Evolutionary conservation across 1,284 basidiomycete species (phyloP).

Genomic region (Austroboletus niveus): DNA sequence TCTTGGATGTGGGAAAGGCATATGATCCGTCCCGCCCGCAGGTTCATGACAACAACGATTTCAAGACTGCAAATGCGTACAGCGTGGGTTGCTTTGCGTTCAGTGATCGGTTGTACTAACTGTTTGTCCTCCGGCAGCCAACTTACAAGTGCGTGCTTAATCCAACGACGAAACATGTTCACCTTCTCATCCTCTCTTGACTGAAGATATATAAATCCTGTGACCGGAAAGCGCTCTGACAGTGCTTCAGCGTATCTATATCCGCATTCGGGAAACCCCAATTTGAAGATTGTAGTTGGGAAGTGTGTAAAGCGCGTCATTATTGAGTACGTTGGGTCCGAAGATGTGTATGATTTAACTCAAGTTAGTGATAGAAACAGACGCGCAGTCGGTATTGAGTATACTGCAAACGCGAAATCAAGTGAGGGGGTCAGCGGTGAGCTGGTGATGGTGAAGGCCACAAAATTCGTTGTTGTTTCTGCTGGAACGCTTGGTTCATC

Average conservation of each 20-base stretch:
- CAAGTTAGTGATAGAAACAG: constrained; percentile 36
- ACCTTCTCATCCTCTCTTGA: background rate
- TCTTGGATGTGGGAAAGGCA: constrained; percentile 39
- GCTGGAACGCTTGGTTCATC: constrained; percentile 57
- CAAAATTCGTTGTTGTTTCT: constrained; percentile 44
- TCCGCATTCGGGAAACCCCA: constrained; percentile 42
- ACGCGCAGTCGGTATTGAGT: constrained; percentile 57
- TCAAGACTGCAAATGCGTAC: constrained; percentile 41
- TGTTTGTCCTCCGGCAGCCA: background rate
- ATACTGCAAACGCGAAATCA: constrained; percentile 36
- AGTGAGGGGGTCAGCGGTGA: constrained; percentile 1
- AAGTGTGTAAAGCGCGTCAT: background rate
- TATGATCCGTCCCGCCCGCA: constrained; percentile 45
- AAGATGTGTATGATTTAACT: background rate
- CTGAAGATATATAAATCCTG: constrained; percentile 47
- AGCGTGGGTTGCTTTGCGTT: constrained; percentile 36
- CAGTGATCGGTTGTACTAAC: background rate
- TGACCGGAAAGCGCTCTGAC: constrained; percentile 57
- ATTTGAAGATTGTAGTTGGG: constrained; percentile 12
- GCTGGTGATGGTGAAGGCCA: background rate
- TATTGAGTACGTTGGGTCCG: background rate
- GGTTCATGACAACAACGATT: constrained; percentile 45
- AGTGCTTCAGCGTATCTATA: constrained; percentile 58
- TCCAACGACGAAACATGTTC: background rate
- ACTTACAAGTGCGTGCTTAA: background rate